Evolutionary conservation across 345 rosid genomes (phyloP), one percentile per base, ranked within the genome.

Genomic region (Gynandropsis gynandra): DNA sequence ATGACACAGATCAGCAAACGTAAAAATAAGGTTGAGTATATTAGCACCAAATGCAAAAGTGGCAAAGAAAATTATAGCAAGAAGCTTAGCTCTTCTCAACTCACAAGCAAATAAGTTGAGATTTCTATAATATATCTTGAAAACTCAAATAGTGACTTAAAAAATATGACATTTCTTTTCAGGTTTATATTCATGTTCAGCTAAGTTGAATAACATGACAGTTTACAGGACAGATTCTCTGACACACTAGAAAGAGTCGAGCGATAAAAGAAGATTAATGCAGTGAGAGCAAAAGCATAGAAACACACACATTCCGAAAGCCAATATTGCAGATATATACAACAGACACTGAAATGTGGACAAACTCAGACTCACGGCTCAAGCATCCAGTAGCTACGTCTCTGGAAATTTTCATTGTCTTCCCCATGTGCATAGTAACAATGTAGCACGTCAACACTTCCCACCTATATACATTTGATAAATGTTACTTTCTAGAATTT

Each of bases 371-470:
- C 93, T 76, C 67, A 89, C 95, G 64, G 73, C 54, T 89, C 86
- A 69, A 89, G 97, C 95, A 83, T 78, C 97, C 96, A 89, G 54
- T 89, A 89, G 72, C 96, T 76, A 59, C 97, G 97, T 56, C 97
- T 81, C 72, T 89, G 97, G 62, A 89, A 89, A 57, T 68, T 78
- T 63, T 81, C 94, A 45, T 81, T 83, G 16, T 81, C 97, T 73
- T 89, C 94, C 55, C 97, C 95, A 54, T 86, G 97, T 16, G 97
- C 97, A 73, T 89, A 89, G 74, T 89, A 89, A 74, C 97, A 89
- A 53, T 89, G 97, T 55, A 89, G 63, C 41, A 83, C 81, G 72
- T 89, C 97, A 58, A 89, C 60, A 58, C 97, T 83, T 64, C 97
- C 96, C 66, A 83, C 96, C 97, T 89, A 71, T 37, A 71, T 46